A percentile compares a stretch with the other conserved stretches of the same genome.
phyloP scores from a whole-genome alignment of 208 protist species.

The Naegleria fowleri region DNA sequence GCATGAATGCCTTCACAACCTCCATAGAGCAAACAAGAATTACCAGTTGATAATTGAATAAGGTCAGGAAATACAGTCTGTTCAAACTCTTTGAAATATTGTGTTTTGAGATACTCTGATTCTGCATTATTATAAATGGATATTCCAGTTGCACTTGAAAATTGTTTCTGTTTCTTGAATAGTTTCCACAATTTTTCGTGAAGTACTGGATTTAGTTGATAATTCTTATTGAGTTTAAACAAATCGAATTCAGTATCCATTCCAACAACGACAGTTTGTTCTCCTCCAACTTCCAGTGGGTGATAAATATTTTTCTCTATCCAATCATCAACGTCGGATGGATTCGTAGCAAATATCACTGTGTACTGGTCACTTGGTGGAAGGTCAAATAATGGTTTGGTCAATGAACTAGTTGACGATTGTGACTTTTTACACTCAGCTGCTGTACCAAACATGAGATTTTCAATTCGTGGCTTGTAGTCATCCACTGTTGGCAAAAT shows the following conservation, averaged over 20 bases:
- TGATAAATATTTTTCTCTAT: not conserved
- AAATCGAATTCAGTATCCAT: slow-evolving; percentile 9
- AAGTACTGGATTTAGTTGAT: not conserved
- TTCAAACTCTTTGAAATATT: not conserved
- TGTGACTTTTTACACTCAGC: not conserved
- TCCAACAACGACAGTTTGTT: not conserved
- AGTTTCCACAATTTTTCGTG: not conserved
- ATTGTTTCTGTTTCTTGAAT: not conserved
- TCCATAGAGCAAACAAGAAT: not conserved
- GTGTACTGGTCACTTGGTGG: not conserved
- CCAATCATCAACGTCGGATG: not conserved
- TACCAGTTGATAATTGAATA: not conserved
- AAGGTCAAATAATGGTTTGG: not conserved
- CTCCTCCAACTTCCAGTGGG: not conserved
- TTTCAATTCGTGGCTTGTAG: not conserved
- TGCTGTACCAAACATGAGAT: not conserved
- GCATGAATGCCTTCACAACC: not conserved
- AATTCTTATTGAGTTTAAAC: not conserved
- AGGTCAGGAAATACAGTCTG: not conserved
- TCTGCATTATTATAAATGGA: not conserved
- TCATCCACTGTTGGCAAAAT: not conserved
- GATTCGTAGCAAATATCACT: not conserved
- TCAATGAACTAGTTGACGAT: not conserved
- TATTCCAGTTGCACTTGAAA: not conserved
- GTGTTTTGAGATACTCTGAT: not conserved